Conservation (phyloP, 1,284 basidiomycete genomes). For the Pascua guehoae region DNA sequence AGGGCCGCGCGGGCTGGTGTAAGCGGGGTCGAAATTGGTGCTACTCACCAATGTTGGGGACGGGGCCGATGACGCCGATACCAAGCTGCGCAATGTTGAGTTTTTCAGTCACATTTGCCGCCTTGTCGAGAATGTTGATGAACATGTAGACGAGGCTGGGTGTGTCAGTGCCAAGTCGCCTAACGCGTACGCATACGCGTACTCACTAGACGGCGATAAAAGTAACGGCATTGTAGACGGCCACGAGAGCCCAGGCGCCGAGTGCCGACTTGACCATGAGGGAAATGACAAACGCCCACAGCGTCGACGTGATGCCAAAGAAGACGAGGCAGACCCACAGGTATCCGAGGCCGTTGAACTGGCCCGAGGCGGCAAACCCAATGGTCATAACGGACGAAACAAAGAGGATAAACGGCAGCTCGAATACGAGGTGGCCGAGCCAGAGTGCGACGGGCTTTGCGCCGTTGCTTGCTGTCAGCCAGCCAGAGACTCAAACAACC, state of each 20-base stretch:
- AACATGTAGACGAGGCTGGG: constrained; percentile 7
- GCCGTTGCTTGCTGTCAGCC: constrained; percentile 54
- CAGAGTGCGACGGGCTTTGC: constrained; percentile 68
- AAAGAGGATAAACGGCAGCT: constrained; percentile 60
- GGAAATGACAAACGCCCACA: constrained; percentile 67
- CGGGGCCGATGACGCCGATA: constrained; percentile 63
- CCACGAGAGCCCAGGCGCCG: constrained; percentile 67
- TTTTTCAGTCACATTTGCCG: constrained; percentile 55
- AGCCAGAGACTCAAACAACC: constrained; percentile 53
- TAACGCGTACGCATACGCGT: constrained; percentile 51
- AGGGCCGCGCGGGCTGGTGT: constrained; percentile 56
- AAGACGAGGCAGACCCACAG: constrained; percentile 63
- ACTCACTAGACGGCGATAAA: constrained; percentile 55
- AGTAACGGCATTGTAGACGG: constrained; percentile 70
- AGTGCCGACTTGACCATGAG: constrained; percentile 63
- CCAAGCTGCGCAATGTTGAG: constrained; percentile 68
- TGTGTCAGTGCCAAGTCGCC: too few relatives aligned
- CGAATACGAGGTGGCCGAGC: constrained; percentile 74
- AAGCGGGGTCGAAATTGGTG: not conserved
- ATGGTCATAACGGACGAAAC: constrained; percentile 61
- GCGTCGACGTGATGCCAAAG: constrained; percentile 64
- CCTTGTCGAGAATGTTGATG: constrained; percentile 44
- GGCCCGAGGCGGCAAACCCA: constrained; percentile 59
- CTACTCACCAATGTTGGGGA: constrained; percentile 55
- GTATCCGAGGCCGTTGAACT: constrained; percentile 66